phyloP scores from a whole-genome alignment of 2,329 filamentous ascomycete genomes.

The Diplocarpon mali region DNA sequence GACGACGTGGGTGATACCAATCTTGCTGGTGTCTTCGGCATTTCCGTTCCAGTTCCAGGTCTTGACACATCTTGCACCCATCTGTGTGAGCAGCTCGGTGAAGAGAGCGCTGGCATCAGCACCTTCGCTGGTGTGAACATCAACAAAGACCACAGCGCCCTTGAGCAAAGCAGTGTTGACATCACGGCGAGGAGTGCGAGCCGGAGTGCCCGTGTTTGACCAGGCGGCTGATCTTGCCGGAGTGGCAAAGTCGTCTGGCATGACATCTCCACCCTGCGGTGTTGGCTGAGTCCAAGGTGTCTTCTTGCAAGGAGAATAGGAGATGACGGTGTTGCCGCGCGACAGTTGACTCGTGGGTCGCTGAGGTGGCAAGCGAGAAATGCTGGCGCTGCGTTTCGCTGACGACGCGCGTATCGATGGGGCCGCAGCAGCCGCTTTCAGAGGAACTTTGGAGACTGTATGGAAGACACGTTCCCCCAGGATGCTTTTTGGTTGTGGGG shows the following conservation, averaged over 20 bases:
- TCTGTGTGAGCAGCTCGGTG: slow-evolving; percentile 63
- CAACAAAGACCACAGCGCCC: slow-evolving; percentile 70
- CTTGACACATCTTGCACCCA: slow-evolving; percentile 72
- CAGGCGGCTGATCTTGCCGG: slow-evolving; percentile 38
- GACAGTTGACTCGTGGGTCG: slow-evolving; percentile 32
- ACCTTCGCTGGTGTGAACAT: slow-evolving; percentile 74
- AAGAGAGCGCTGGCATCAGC: slow-evolving; percentile 74
- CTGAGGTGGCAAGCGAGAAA: slow-evolving; percentile 31
- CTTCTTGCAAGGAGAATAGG: slow-evolving; percentile 41
- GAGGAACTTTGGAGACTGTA: slow-evolving; percentile 66
- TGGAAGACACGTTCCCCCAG: slow-evolving; percentile 39
- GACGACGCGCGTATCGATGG: slow-evolving; percentile 30
- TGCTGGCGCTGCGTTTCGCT: slow-evolving; percentile 34
- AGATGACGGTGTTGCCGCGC: slow-evolving; percentile 42
- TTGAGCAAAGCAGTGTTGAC: slow-evolving; percentile 44
- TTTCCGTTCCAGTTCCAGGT: slow-evolving; percentile 58
- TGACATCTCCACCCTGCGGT: slow-evolving; percentile 8
- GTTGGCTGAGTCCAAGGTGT: slow-evolving; percentile 5
- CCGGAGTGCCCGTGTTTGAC: slow-evolving; percentile 44
- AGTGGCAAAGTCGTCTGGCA: slow-evolving; percentile 16
- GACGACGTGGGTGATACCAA: slow-evolving; percentile 78
- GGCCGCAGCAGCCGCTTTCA: slow-evolving; percentile 51
- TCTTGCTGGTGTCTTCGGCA: slow-evolving; percentile 33
- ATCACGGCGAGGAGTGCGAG: slow-evolving; percentile 43
- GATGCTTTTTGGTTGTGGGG: slow-evolving; percentile 23